Conservation (phyloP, 176 grass and related monocot species). For the Oryza glaberrima region DNA sequence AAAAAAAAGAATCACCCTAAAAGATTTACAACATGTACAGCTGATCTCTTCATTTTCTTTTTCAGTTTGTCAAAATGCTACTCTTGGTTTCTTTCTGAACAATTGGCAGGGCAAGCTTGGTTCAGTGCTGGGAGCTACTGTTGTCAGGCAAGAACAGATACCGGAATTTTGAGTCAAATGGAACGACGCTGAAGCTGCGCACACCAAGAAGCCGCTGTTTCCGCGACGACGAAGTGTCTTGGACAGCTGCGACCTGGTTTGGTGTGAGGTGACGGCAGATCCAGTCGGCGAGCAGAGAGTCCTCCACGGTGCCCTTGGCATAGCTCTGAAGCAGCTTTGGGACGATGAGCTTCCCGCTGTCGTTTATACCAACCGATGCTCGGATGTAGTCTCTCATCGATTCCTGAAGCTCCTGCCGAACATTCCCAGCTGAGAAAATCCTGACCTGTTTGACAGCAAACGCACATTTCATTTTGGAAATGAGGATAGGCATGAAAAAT, state of each 20-base stretch:
- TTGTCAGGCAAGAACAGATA: constrained; percentile 74
- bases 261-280: constrained; percentile 79
- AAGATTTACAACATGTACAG: constrained; percentile 44
- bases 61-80: constrained; percentile 17
- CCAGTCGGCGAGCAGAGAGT: constrained; percentile 85
- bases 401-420: constrained; percentile 60
- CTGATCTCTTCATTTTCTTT: neutral
- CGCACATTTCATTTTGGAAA: neutral
- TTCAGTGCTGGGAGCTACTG: neutral
- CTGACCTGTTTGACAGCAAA: constrained; percentile 54
- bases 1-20: constrained; percentile 9
- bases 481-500: neutral
- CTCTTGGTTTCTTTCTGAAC: constrained; percentile 6
- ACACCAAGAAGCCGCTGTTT: constrained; percentile 72
- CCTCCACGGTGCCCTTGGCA: constrained; percentile 83
- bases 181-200: constrained; percentile 65
- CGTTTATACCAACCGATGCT: constrained; percentile 76
- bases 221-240: constrained; percentile 55
- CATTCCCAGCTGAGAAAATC: constrained; percentile 67
- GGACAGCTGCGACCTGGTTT: constrained; percentile 63
- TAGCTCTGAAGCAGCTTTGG: constrained; percentile 80
- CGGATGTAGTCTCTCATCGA: constrained; percentile 90
- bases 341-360: constrained; percentile 77
- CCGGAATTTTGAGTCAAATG: constrained; percentile 78
- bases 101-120: neutral